Evolutionary conservation across 2,329 filamentous ascomycete genomes (phyloP).

Genomic region (Claviceps humidiphila): DNA sequence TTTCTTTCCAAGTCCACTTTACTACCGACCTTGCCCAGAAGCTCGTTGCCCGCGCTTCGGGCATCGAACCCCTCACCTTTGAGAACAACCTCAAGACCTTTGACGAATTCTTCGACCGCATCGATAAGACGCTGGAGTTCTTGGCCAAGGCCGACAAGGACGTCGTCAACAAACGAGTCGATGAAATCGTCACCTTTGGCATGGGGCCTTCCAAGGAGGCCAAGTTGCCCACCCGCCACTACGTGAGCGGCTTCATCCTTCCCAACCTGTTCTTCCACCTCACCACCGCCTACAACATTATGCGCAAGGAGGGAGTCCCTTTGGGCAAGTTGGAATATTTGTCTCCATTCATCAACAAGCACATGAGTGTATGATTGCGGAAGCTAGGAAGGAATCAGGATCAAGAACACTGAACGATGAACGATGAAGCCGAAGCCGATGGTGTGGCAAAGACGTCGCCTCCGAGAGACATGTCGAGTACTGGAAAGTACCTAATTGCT

Average conservation of each 20-base stretch:
- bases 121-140: constrained; percentile 17
- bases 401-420: background rate
- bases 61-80: constrained; percentile 14
- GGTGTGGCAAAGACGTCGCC: background rate
- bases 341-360: constrained; percentile 15
- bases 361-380: background rate
- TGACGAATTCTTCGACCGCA: constrained; percentile 21
- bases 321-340: constrained; percentile 50
- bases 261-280: constrained; percentile 55
- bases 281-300: constrained; percentile 43
- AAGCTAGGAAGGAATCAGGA: background rate
- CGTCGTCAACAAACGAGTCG: constrained; percentile 19
- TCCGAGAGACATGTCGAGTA: background rate
- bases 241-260: constrained; percentile 33
- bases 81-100: constrained; percentile 19
- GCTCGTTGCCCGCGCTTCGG: constrained; percentile 21
- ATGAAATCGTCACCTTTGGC: constrained; percentile 16
- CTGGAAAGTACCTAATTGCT: background rate
- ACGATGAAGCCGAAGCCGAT: no score
- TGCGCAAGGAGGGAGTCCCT: constrained; percentile 46
- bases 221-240: constrained; percentile 21
- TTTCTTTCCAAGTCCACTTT: constrained; percentile 27
- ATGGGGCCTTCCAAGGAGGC: constrained; percentile 18
- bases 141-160: constrained; percentile 21
- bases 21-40: constrained; percentile 18